Evolutionary conservation across 2,329 filamentous ascomycete genomes (phyloP), one percentile per base, ranked within the genome.

Genomic region (Xylaria arbuscula): DNA sequence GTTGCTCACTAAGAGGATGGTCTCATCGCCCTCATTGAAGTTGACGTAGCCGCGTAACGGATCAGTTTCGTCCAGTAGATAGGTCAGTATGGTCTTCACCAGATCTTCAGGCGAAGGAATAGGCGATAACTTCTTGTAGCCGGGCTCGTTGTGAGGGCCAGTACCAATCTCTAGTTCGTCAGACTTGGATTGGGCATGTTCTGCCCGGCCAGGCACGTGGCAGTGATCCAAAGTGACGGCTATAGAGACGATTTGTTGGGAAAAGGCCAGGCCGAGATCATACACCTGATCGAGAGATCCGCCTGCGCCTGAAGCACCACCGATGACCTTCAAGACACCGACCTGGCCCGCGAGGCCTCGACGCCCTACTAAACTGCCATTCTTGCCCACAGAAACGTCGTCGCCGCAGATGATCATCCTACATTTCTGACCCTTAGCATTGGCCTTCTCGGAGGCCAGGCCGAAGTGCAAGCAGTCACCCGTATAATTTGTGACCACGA

Each of bases 91-190:
- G 55, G 84, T 85, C 74, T 84, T 83, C 61, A 88, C 81, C 38
- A 89, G 79, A 10, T 83, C 84, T 32, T 83, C 77, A 0, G 84
- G 80, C 9, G 83, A 80, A 2, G 85, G 86, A 0, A 78, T 81
- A 0, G 86, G 88, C 0, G 84, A 85, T 19, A 89, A 74, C 76
- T 87, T 88, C 74, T 81, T 82, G 73, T 88, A 86, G 0, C 86
- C 89, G 0, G 89, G 89, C 77, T 92, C 89, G 74, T 90, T 90
- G 76, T 92, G 89, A 15, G 88, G 88, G 0, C 89, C 89, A 24
- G 89, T 90, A 2, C 89, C 89, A n/a, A 91, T 81, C 76, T 90
- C 89, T 42, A 90, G 77, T 65, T 88, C 87, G 64, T 87, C 78
- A 1, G 79, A 76, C 10, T 78, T 80, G 1, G 89, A 81, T 17